Conservation (phyloP, 2,329 filamentous ascomycete species). For the Clarireedia monteithiana region DNA sequence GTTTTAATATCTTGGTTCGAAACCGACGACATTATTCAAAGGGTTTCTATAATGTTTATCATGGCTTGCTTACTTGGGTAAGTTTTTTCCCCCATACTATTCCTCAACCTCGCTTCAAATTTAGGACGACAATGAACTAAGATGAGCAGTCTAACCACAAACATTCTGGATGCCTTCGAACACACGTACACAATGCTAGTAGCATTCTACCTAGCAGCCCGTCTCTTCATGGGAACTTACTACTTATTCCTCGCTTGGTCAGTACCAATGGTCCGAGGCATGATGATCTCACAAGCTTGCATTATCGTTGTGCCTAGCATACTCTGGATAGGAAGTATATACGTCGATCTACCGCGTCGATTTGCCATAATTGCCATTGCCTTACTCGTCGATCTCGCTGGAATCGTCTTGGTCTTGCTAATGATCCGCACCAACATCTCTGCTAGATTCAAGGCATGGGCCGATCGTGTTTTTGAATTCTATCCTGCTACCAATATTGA, state of each 20-base stretch:
- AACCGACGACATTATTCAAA: constrained; percentile 51
- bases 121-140: not conserved
- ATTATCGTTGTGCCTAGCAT: constrained; percentile 39
- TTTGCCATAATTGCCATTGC: constrained; percentile 50
- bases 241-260: constrained; percentile 38
- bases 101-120: not conserved
- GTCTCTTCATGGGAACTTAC: constrained; percentile 45
- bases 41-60: constrained; percentile 51
- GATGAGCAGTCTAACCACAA: constrained; percentile 45
- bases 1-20: constrained; percentile 53
- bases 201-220: constrained; percentile 51
- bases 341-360: constrained; percentile 45
- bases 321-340: constrained; percentile 53
- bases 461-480: constrained; percentile 43
- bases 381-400: constrained; percentile 45
- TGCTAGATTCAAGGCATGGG: constrained; percentile 11
- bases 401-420: constrained; percentile 36
- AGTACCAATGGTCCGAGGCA: constrained; percentile 49
- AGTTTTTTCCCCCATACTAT: constrained; percentile 9
- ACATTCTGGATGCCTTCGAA: constrained; percentile 50
- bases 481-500: constrained; percentile 57
- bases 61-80: constrained; percentile 52
- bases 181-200: constrained; percentile 51
- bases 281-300: constrained; percentile 43
- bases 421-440: constrained; percentile 32